phyloP scores from a whole-genome alignment of 176 grass and related monocot species.

The Oryza glaberrima region DNA sequence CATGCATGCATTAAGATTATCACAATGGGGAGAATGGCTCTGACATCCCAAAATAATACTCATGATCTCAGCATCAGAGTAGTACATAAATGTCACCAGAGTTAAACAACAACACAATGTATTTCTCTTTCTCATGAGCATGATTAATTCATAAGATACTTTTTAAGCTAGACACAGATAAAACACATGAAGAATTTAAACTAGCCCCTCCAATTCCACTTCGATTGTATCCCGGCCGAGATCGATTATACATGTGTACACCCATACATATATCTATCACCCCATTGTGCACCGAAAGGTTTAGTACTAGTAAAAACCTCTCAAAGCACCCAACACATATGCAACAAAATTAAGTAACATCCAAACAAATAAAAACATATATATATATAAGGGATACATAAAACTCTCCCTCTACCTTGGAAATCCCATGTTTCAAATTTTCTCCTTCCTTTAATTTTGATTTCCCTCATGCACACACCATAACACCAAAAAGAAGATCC shows the following conservation, averaged over 20 bases:
- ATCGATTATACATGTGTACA: slow-evolving; percentile 44
- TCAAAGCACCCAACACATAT: slow-evolving; percentile 11
- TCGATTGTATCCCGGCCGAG: slow-evolving; percentile 39
- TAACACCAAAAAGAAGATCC: slow-evolving; percentile 14
- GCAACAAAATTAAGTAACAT: background rate
- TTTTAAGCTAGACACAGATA: background rate
- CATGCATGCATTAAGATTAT: background rate
- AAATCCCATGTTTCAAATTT: background rate
- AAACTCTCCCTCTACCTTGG: slow-evolving; percentile 57
- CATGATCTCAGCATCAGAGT: background rate
- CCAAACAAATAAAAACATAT: slow-evolving; percentile 24
- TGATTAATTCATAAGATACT: background rate
- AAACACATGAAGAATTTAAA: slow-evolving; percentile 8
- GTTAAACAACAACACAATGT: background rate
- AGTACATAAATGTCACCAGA: background rate
- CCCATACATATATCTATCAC: slow-evolving; percentile 17
- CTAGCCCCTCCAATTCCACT: slow-evolving; percentile 14
- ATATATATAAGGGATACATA: slow-evolving; percentile 58
- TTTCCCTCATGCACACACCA: slow-evolving; percentile 31
- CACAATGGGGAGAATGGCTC: background rate
- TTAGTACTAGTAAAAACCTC: slow-evolving; percentile 12
- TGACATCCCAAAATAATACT: background rate
- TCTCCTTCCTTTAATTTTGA: background rate
- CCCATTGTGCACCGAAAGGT: slow-evolving; percentile 13
- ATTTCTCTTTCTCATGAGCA: background rate